Evolutionary conservation across 2,329 filamentous ascomycete species (phyloP).

Genomic region (Phaeosphaeria sp.): DNA sequence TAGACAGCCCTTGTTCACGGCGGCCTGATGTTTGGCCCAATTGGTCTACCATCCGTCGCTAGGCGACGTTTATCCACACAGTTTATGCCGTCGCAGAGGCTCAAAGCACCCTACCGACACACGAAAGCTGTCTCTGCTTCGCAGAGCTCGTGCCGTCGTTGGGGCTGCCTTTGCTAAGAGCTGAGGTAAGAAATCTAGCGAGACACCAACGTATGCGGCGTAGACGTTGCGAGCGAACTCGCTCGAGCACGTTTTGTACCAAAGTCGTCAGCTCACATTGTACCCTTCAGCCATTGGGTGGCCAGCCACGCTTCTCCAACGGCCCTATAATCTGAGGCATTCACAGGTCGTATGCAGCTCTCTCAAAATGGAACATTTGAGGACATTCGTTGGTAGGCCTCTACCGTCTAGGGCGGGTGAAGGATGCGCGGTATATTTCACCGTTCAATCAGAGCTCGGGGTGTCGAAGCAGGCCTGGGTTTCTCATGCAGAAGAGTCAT

Average conservation of each 20-base stretch:
- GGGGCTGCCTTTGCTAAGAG: slow-evolving; percentile 27
- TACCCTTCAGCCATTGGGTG: slow-evolving; percentile 15
- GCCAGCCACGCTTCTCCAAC: slow-evolving; percentile 23
- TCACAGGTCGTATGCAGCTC: slow-evolving; percentile 33
- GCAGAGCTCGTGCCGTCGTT: slow-evolving; percentile 14
- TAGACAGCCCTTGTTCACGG: slow-evolving; percentile 38
- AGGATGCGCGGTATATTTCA: slow-evolving; percentile 19
- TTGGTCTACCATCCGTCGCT: slow-evolving; percentile 35
- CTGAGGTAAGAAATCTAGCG: slow-evolving; percentile 33
- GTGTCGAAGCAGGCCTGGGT: slow-evolving; percentile 26
- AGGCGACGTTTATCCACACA: slow-evolving; percentile 32
- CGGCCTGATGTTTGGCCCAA: slow-evolving; percentile 29
- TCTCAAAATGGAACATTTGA: slow-evolving; percentile 24
- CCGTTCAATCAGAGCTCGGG: slow-evolving; percentile 38
- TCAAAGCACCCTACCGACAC: slow-evolving; percentile 21
- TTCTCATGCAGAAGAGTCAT: slow-evolving; percentile 41
- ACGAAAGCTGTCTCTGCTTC: slow-evolving; percentile 19
- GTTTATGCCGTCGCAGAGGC: slow-evolving; percentile 33
- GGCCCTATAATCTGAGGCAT: slow-evolving; percentile 20
- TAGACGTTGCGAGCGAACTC: slow-evolving; percentile 16
- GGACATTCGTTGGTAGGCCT: slow-evolving; percentile 29
- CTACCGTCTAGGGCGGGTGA: slow-evolving; percentile 16
- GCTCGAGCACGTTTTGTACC: slow-evolving; percentile 9
- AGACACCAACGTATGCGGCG: slow-evolving; percentile 17
- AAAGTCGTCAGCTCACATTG: slow-evolving; percentile 24